Base-by-base conservation (phyloP, 306 rosid species). In the Ochetophila trinervis region DNA sequence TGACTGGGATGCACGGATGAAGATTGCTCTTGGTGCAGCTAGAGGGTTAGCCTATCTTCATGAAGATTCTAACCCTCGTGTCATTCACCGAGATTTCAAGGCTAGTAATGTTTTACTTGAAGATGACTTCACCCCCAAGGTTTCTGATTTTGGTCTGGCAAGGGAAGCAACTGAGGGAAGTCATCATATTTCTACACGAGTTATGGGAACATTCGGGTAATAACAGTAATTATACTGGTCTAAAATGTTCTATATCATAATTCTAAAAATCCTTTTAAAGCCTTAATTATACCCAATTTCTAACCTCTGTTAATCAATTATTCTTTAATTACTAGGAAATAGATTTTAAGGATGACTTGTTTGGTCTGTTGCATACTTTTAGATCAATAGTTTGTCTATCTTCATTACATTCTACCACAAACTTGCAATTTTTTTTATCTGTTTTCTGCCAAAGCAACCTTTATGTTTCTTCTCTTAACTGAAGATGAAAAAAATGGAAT, bases 181-280 rank as follows among this genome's bases (percentile, higher is more conserved):
- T 74, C 73, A 64, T 66, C 88, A 84, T 80, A 77, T 89, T 73
- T 90, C 98, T 58, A 92, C 98, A 44, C 79, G 96, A 55, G 98
- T 92, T 75, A 85, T 92, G 96, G 98, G 98, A 59, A 92, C 98
- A 75, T 92, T 92, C 18, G 98, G 98, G 98, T 92, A 85, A 72
- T 76, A 42, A 37, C 17, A 42, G 36, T 44, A 61, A 50, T 16
- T 19, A 10, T 18, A 15, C 53, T 7, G 6, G 6, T 61, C 22
- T 52, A 32, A 17, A 45, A 22, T 53, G 8, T 23, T 47, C 63
- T 59, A 23, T 18, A 20, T 37, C 23, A 10, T 48, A 17, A 57
- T 69, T 63, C 21, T 7, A 21, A 53, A 35, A 47, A 58, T 62
- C 30, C 63, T 60, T 68, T 57, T 37, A 12, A 42, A 35, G 15